Evolutionary conservation across 192 early-diverging fungal species (phyloP).

Genomic region (Mortierella alpina): DNA sequence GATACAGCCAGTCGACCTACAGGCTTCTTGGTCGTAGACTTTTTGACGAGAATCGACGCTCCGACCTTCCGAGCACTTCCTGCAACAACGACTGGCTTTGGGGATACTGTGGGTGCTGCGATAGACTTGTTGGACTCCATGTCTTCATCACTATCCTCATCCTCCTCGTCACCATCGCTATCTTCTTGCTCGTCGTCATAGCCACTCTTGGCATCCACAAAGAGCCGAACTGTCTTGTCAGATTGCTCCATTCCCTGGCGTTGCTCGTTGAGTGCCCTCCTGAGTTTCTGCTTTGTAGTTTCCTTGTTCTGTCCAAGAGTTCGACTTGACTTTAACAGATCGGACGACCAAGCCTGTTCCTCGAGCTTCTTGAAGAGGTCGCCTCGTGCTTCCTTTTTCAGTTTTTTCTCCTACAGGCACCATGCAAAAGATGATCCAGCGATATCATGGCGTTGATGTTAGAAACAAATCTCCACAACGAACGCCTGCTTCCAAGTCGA

Average conservation of each 20-base stretch:
- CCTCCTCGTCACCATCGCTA: conserved; percentile 30
- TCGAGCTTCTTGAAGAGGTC: conserved; percentile 71
- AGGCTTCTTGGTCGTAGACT: conserved; percentile 64
- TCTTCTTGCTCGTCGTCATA: conserved; percentile 54
- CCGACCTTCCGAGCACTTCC: conserved; percentile 67
- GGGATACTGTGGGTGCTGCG: neutral
- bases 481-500: neutral
- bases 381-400: conserved; percentile 82
- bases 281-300: conserved; percentile 74
- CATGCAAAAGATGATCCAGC: neutral
- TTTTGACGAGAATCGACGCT: conserved; percentile 50
- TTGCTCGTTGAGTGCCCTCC: conserved; percentile 73
- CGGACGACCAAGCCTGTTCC: conserved; percentile 76
- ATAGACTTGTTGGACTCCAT: conserved; percentile 22
- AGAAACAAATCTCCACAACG: neutral
- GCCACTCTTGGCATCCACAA: conserved; percentile 61
- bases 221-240: conserved; percentile 67
- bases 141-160: conserved; percentile 15
- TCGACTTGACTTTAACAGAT: conserved; percentile 75
- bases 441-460: neutral
- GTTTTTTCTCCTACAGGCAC: conserved; percentile 71
- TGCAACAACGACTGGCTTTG: conserved; percentile 29
- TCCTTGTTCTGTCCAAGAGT: conserved; percentile 74
- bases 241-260: conserved; percentile 70
- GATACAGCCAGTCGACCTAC: conserved; percentile 21